Conservation (phyloP, 768 basidiomycete genomes). For the Termitomyces sp. region DNA sequence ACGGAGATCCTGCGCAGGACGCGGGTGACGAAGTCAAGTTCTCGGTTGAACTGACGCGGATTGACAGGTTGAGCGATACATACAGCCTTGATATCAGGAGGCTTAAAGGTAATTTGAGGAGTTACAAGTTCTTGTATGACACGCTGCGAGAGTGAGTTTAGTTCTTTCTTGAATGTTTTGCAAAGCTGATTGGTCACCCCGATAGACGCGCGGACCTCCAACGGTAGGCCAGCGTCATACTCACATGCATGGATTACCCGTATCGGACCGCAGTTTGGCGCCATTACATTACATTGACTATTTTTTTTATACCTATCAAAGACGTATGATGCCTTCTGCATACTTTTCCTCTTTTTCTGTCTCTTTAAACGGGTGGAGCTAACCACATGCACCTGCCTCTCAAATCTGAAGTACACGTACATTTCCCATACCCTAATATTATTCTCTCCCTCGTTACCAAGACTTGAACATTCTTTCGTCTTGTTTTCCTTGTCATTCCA, state of each 20-base stretch:
- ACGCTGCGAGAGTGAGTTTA: constrained; percentile 73
- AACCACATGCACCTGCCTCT: too few relatives aligned
- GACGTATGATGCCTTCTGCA: background rate
- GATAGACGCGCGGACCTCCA: constrained; percentile 42
- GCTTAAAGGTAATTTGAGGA: constrained; percentile 87
- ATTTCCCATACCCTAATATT: constrained; percentile 6
- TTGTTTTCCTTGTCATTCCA: background rate
- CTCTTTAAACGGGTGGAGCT: background rate
- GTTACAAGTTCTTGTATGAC: constrained; percentile 91
- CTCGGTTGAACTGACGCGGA: constrained; percentile 86
- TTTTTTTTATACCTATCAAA: constrained; percentile 3
- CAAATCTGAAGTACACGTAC: constrained; percentile 2
- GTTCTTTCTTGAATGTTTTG: background rate
- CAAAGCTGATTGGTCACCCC: constrained; percentile 4
- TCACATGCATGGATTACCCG: background rate
- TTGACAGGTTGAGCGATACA: constrained; percentile 86
- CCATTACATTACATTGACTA: background rate
- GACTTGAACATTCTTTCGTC: background rate
- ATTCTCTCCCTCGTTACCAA: background rate
- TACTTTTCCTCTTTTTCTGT: background rate
- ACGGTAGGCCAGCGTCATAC: constrained; percentile 17
- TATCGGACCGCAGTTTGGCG: background rate
- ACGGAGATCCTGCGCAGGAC: constrained; percentile 78
- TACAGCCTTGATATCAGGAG: constrained; percentile 90
- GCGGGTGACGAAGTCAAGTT: constrained; percentile 95